Evolutionary conservation across 2,329 filamentous ascomycete genomes (phyloP).

Genomic region (Dactylellina parvicollis): DNA sequence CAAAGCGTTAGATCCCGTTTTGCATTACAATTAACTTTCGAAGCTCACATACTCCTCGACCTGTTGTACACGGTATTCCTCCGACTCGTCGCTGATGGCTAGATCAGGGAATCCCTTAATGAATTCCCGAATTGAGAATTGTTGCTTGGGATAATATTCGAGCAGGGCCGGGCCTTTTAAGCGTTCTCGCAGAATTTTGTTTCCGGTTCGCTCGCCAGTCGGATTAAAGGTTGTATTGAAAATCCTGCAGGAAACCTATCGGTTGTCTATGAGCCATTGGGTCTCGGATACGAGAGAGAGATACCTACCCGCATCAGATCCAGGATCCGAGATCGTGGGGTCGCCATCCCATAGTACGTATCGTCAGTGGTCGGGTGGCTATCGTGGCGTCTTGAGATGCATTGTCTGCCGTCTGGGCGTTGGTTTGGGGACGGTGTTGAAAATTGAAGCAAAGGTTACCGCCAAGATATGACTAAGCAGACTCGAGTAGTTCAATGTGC

Average conservation of each 20-base stretch:
- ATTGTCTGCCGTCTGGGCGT: background rate
- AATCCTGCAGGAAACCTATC: slow-evolving; percentile 85
- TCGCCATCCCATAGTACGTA: slow-evolving; percentile 40
- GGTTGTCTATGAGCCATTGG: slow-evolving; percentile 54
- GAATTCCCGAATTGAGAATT: slow-evolving; percentile 77
- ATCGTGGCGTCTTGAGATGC: background rate
- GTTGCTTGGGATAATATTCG: slow-evolving; percentile 85
- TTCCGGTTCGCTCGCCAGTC: slow-evolving; percentile 80
- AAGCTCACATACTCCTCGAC: slow-evolving; percentile 69
- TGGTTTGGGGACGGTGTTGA: background rate
- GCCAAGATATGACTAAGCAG: slow-evolving; percentile 28
- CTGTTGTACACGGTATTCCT: slow-evolving; percentile 81
- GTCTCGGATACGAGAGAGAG: background rate
- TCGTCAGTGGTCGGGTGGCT: background rate
- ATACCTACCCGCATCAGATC: slow-evolving; percentile 49
- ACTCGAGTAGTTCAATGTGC: too few species aligned
- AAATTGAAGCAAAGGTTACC: background rate
- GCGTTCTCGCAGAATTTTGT: slow-evolving; percentile 89
- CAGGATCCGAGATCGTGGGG: slow-evolving; percentile 44
- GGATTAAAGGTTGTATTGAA: slow-evolving; percentile 95
- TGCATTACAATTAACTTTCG: slow-evolving; percentile 25
- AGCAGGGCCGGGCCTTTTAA: slow-evolving; percentile 83
- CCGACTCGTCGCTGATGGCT: slow-evolving; percentile 76
- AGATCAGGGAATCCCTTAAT: slow-evolving; percentile 75
- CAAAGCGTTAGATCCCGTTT: background rate